A percentile compares a stretch with the other conserved stretches of the same genome.
phyloP scores from a whole-genome alignment of 768 basidiomycete genomes.

The Tylopilus balloui region DNA sequence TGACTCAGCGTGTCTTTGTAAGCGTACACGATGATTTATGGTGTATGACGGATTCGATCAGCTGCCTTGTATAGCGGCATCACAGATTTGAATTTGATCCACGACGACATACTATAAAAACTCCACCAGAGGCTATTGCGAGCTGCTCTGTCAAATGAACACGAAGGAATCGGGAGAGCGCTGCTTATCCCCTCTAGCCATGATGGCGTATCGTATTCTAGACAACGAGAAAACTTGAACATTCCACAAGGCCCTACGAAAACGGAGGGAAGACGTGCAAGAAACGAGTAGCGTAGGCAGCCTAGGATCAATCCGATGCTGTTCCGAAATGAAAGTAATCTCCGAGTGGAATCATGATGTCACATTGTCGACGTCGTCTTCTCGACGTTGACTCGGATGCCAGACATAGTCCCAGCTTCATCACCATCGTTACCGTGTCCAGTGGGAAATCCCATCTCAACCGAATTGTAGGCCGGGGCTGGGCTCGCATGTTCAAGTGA shows the following conservation, averaged over 20 bases:
- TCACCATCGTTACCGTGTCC: constrained; percentile 21
- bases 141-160: constrained; percentile 1
- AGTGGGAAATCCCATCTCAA: constrained; percentile 37
- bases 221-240: constrained; percentile 13
- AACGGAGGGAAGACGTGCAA: constrained; percentile 15
- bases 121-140: neutral
- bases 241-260: constrained; percentile 10
- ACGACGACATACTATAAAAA: neutral
- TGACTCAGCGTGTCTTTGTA: constrained; percentile 16
- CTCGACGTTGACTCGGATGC: constrained; percentile 61
- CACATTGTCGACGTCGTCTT: constrained; percentile 51
- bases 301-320: constrained; percentile 27
- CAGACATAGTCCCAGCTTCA: constrained; percentile 25
- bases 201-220: constrained; percentile 20
- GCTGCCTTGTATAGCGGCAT: neutral
- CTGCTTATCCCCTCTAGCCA: constrained; percentile 13
- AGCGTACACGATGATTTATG: constrained; percentile 4
- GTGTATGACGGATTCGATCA: constrained; percentile 1
- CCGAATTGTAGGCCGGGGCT: constrained; percentile 44
- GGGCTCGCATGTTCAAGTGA: constrained; percentile 38
- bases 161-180: constrained; percentile 10
- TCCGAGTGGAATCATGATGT: constrained; percentile 7
- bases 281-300: constrained; percentile 21
- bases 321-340: constrained; percentile 20
- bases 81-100: neutral